Conservation (phyloP, 306 rosid genomes). For the Quercus engelmannii region DNA sequence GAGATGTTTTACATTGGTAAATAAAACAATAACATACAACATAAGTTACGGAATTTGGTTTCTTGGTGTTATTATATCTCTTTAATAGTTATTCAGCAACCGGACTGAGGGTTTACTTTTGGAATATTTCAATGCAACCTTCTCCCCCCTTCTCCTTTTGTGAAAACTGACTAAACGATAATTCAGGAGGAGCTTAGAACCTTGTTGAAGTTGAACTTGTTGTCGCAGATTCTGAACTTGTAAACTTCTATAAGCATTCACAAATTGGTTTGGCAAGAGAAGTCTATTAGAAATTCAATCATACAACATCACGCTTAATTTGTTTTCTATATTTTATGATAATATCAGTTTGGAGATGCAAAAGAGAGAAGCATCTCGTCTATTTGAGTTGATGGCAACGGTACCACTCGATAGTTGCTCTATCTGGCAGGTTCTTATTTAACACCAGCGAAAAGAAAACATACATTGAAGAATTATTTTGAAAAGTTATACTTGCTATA, state of each 20-base stretch:
- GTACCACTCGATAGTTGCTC: not conserved
- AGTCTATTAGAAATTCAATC: not conserved
- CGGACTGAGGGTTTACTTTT: not conserved
- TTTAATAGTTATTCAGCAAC: too few species aligned
- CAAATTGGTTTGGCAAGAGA: not conserved
- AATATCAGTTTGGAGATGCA: not conserved
- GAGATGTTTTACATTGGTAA: not conserved
- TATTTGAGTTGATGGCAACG: not conserved
- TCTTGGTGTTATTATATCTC: not conserved
- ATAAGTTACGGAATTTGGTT: not conserved
- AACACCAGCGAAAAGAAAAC: not conserved
- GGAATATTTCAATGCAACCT: not conserved
- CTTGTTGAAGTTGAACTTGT: not conserved
- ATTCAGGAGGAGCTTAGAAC: not conserved
- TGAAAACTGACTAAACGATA: not conserved
- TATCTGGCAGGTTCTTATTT: not conserved
- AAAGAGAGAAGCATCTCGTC: not conserved
- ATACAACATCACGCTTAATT: not conserved
- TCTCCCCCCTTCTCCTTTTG: not conserved
- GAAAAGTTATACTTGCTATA: not conserved
- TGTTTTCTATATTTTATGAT: not conserved
- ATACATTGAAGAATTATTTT: not conserved
- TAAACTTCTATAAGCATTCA: not conserved
- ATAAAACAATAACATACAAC: not conserved
- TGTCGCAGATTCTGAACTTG: not conserved